Evolutionary conservation across 768 basidiomycete genomes (phyloP).

Genomic region (Leucocoprinus birnbaumii): DNA sequence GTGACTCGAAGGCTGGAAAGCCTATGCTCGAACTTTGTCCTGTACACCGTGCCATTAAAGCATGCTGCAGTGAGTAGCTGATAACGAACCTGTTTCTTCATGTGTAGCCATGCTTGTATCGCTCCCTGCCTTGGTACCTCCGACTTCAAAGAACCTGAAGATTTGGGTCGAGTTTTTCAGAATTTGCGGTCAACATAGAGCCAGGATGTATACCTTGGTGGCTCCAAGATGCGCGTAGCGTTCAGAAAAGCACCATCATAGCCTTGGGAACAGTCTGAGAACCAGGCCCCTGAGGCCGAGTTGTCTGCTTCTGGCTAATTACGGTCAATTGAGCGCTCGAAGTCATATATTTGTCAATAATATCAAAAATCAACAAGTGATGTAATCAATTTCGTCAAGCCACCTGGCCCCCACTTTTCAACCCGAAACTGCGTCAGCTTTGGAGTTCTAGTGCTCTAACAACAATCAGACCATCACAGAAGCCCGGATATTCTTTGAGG

Average conservation of each 20-base stretch:
- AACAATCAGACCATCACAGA: too few relatives aligned
- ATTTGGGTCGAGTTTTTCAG: too few relatives aligned
- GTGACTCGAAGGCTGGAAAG: slow-evolving; percentile 24
- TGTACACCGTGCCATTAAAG: neutral
- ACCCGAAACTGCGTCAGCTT: neutral
- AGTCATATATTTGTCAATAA: slow-evolving; percentile 1
- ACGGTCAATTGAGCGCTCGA: neutral
- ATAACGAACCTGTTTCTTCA: slow-evolving; percentile 7
- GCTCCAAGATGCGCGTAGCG: neutral
- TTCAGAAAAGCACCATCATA: neutral
- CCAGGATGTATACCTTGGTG: neutral
- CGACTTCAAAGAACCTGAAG: too few relatives aligned
- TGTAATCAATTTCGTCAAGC: neutral
- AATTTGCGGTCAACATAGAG: neutral
- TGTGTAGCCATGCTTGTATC: slow-evolving; percentile 1
- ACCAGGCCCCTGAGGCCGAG: neutral
- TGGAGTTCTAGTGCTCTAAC: too few relatives aligned
- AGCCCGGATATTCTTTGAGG: too few relatives aligned
- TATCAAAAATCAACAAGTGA: neutral
- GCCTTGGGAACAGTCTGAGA: neutral
- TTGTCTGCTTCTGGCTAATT: neutral
- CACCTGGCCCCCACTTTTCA: neutral
- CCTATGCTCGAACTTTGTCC: slow-evolving; percentile 19
- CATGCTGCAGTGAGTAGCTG: neutral
- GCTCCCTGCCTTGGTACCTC: too few relatives aligned